Base-by-base conservation (phyloP, 495 filamentous ascomycete genomes). In the Umbilicaria muhlenbergii region DNA sequence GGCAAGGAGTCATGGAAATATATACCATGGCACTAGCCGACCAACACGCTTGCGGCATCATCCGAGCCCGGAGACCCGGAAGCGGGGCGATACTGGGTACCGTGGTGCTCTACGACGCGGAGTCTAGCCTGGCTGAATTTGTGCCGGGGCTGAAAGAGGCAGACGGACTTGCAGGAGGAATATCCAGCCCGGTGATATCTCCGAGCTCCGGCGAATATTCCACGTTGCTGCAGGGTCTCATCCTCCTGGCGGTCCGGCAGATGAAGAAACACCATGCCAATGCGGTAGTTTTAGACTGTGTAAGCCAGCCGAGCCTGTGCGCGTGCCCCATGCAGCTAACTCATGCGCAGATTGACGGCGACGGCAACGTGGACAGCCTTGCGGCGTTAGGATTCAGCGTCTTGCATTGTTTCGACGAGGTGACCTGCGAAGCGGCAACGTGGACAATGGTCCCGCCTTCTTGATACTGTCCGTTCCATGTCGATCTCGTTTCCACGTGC, bases 1-100 rank as follows among this genome's bases (percentile, higher is more conserved):
- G 76, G n/a, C 81, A 83, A 45, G 86, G 86, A 18, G 76, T 89
- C n/a, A 69, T 80, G 11, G 83, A 87, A 45, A 75, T 92, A 15
- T 94, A 94, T 60, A 72, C 77, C 28, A 66, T 83, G 31, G 86
- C 86, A 3, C 67, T 94, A 2, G 66, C 75, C 28, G 83, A 87
- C 38, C 69, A 73, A 15, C 74, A 77, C 35, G 66, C 73, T 15
- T 89, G 83, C 50, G 83, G 83, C 36, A 78, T 94, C 43, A 86
- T 94, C 45, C 72, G 86, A 28, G 86, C 86, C 5, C 87, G 81
- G 58, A 70, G 74, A 41, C 71, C 73, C 0, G 63, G 69, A 34
- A 82, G 84, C 48, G 77, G 74, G 11, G 69, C 66, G 19, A 60
- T 94, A 13, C 55, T 93, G 24, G 86, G 85, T 5, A 86, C 81